phyloP scores from a whole-genome alignment of 2,329 filamentous ascomycete species.

The Piedraia hortae region DNA sequence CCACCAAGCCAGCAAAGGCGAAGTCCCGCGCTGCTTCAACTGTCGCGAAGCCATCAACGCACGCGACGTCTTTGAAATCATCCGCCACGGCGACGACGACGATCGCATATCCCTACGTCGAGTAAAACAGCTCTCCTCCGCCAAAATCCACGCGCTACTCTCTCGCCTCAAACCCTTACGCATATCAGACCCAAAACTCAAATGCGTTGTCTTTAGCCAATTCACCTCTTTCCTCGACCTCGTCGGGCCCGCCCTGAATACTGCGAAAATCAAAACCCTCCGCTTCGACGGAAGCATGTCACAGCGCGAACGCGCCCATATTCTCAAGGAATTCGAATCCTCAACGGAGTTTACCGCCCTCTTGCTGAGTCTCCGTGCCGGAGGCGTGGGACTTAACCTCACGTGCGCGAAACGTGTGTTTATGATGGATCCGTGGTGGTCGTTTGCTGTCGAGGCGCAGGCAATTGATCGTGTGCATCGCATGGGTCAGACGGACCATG shows the following conservation, averaged over 20 bases:
- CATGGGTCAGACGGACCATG: slow-evolving; percentile 75
- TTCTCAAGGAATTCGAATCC: slow-evolving; percentile 42
- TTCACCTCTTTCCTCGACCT: slow-evolving; percentile 91
- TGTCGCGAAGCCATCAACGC: slow-evolving; percentile 62
- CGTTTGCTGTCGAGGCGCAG: slow-evolving; percentile 84
- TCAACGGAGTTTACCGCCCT: slow-evolving; percentile 38
- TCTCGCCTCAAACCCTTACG: slow-evolving; percentile 43
- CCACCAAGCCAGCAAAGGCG: slow-evolving; percentile 52
- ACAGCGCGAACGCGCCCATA: slow-evolving; percentile 56
- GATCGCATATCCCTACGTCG: slow-evolving; percentile 30
- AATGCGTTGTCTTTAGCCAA: slow-evolving; percentile 76
- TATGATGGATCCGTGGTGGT: slow-evolving; percentile 99
- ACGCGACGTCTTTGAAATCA: slow-evolving; percentile 74
- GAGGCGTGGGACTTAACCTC: slow-evolving; percentile 79
- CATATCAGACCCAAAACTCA: slow-evolving; percentile 37
- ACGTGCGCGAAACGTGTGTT: slow-evolving; percentile 73
- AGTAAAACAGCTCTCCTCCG: slow-evolving; percentile 43
- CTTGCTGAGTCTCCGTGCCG: slow-evolving; percentile 61
- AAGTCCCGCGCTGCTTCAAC: slow-evolving; percentile 62
- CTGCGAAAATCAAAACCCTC: slow-evolving; percentile 48
- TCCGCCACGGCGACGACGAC: slow-evolving; percentile 39
- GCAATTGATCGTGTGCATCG: slow-evolving; percentile 93
- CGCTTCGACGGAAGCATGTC: slow-evolving; percentile 77
- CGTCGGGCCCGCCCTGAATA: slow-evolving; percentile 52
- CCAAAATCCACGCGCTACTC: slow-evolving; percentile 64